Base-by-base conservation (phyloP, 164 flowering plant species). In the Umbilicus rupestris region DNA sequence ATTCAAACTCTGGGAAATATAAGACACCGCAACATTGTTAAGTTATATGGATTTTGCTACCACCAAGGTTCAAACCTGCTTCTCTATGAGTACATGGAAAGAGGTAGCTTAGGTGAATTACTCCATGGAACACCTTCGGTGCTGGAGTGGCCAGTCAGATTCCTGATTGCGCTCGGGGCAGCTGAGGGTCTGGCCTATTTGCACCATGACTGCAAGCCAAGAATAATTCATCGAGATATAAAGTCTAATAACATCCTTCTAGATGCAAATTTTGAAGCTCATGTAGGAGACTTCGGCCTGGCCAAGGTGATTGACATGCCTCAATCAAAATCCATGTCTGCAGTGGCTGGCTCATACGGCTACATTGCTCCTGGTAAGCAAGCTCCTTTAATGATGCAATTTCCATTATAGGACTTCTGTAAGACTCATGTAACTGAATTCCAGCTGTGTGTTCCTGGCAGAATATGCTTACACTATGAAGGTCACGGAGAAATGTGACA, bases 391-490 rank as follows among this genome's bases (percentile, higher is more conserved):
- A 7, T 8, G 3, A 24, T 26, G 9, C 8, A 16, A 8, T 37
- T 12, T 50, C 28, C 62, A 4, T 24, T 10, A 17, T 11, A 28
- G 7, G n/a, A n/a, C n/a, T 11, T 46, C 16, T 49, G 26, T 50
- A 16, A 20, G 6, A 52, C 24, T 68, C n/a, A 30, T n/a, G 26
- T 37, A 39, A 31, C 42, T 47, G 29, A 15, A 22, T 44, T 39
- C 37, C 45, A 9, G 6, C 19, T 11, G 20, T 69, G 52, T 62
- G 44, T 63, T 31, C 11, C 20, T 73, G 65, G 33, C 94, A 95
- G 99, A 95, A 69, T 95, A 95, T 76, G 97, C 98, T 1, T 95
- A 87, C 84, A 88, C 98, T 7, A 90, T 95, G 97, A 92, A 90
- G 76, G 92, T 95, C 41, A 87, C 97, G 2, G 99, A 92, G 71